Evolutionary conservation across 371 early-diverging fungal species (phyloP).

Genomic region (Apophysomyces variabilis): DNA sequence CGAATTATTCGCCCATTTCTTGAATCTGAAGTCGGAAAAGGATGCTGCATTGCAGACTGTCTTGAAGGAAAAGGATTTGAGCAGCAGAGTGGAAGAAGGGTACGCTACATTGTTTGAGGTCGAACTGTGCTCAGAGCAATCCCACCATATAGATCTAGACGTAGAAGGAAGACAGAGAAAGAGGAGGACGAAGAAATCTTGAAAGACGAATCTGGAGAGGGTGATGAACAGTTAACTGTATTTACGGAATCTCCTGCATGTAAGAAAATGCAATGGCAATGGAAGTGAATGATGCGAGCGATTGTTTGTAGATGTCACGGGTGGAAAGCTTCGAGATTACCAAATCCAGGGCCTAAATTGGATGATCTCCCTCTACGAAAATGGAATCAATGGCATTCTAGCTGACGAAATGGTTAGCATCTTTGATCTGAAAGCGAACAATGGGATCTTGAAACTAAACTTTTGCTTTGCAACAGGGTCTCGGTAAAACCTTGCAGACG

Average conservation of each 20-base stretch:
- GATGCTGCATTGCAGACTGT: constrained; percentile 50
- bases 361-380: constrained; percentile 96
- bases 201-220: constrained; percentile 72
- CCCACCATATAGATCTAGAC: constrained; percentile 56
- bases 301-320: constrained; percentile 74
- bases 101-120: constrained; percentile 14
- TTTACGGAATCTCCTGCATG: constrained; percentile 91
- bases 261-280: constrained; percentile 30
- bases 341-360: constrained; percentile 99
- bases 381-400: constrained; percentile 98
- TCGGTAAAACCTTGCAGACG: constrained; percentile 99
- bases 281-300: not conserved
- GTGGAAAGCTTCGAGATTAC: constrained; percentile 93
- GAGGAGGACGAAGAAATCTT: constrained; percentile 93
- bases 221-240: constrained; percentile 60
- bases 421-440: not conserved
- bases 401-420: constrained; percentile 98
- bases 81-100: constrained; percentile 48
- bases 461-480: constrained; percentile 66
- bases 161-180: constrained; percentile 93
- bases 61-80: constrained; percentile 44
- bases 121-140: not conserved
- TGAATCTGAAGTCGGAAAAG: constrained; percentile 58
- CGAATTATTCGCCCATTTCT: constrained; percentile 72
- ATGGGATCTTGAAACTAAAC: not conserved